Percentiles rank a stretch among this genome's conserved stretches.
Conservation (phyloP, 306 rosid species). For the Carpinus viminea region DNA sequence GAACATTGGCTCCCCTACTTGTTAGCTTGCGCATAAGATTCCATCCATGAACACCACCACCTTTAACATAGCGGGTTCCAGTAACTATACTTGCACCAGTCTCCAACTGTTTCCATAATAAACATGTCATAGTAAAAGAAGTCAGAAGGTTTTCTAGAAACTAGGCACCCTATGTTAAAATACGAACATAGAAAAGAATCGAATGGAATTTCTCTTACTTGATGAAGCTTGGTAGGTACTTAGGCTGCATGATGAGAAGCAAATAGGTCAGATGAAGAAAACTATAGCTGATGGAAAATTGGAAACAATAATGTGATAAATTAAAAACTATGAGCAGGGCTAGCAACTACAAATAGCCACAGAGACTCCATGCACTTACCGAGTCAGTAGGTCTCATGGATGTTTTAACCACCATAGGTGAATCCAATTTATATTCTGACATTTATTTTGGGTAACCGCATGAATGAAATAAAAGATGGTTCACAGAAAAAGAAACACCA, state of each 20-base stretch:
- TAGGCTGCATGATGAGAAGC: constrained; percentile 66
- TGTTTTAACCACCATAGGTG: not conserved
- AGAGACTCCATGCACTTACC: not conserved
- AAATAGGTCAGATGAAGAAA: constrained; percentile 30
- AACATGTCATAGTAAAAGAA: constrained; percentile 5
- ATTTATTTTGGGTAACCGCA: not conserved
- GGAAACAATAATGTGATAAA: constrained; percentile 1
- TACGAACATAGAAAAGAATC: constrained; percentile 16
- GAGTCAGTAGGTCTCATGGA: not conserved
- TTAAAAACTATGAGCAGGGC: not conserved
- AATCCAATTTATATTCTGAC: not conserved
- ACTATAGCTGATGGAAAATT: constrained; percentile 9
- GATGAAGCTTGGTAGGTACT: constrained; percentile 83
- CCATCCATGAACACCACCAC: constrained; percentile 99
- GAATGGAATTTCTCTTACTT: constrained; percentile 46
- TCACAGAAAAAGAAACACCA: not conserved
- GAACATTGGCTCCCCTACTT: constrained; percentile 99
- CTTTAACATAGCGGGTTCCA: constrained; percentile 93
- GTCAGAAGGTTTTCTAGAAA: no score
- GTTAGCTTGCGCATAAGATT: constrained; percentile 97
- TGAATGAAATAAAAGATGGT: not conserved
- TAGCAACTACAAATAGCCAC: not conserved
- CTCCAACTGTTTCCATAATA: constrained; percentile 64
- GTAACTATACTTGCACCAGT: constrained; percentile 91
- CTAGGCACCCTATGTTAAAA: no score